phyloP scores from a whole-genome alignment of 2,329 filamentous ascomycete species.

The Blastomyces emzantsi region DNA sequence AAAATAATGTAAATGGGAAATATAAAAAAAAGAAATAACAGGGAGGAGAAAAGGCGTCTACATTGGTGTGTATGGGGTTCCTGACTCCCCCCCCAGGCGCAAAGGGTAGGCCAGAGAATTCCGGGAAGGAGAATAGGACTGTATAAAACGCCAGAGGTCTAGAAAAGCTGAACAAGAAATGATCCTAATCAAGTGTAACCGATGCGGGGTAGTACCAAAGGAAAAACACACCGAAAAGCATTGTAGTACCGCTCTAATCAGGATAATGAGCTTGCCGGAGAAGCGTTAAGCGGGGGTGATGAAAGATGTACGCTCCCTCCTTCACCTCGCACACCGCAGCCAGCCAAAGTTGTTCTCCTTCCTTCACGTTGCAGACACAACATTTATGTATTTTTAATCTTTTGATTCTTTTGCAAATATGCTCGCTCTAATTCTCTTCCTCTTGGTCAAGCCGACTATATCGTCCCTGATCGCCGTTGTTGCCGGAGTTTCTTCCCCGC shows the following conservation, averaged over 20 bases:
- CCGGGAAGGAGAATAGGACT: neutral
- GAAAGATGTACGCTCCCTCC: neutral
- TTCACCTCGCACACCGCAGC: neutral
- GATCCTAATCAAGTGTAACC: neutral
- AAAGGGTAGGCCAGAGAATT: neutral
- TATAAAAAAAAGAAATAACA: conserved; percentile 8
- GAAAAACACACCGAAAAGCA: too few relatives aligned
- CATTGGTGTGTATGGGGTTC: neutral
- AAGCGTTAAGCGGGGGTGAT: neutral
- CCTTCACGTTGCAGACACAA: neutral
- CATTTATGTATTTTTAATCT: neutral
- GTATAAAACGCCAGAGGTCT: conserved; percentile 5
- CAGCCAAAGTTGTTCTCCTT: neutral
- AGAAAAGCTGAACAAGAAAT: neutral
- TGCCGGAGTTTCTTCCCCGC: conserved; percentile 33
- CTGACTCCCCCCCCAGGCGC: neutral
- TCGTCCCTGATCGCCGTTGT: conserved; percentile 34
- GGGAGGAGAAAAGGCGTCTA: neutral
- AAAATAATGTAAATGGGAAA: conserved; percentile 4
- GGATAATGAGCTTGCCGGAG: neutral
- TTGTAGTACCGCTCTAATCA: neutral
- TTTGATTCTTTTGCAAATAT: neutral
- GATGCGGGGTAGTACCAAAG: neutral
- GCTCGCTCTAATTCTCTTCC: conserved; percentile 28
- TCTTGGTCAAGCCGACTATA: conserved; percentile 41